Evolutionary conservation across 306 rosid genomes (phyloP), one percentile per base, ranked within the genome.

Genomic region (Trifolium pratense): DNA sequence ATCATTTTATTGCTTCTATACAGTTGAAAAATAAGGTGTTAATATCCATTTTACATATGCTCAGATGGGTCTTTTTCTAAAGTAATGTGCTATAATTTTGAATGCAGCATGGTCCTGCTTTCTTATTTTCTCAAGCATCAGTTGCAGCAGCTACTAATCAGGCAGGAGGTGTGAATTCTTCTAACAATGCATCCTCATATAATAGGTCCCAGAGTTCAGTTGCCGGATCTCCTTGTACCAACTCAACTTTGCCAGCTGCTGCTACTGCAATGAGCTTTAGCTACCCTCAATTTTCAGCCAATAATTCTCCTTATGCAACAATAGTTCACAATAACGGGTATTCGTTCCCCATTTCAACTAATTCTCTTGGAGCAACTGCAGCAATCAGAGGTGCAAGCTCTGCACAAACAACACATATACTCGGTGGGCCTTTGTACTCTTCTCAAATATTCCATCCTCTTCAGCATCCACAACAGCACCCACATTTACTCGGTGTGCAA

Each of bases 381-480:
- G 68, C 84, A 36, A 78, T 70, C 67, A 74, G 81, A 82, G 84
- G 86, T 65, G 71, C 76, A 36, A 79, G 59, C 76, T 76, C 75
- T 74, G 74, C 84, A 51, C 93, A 85, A 70, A 79, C 90, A 61
- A 21, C 87, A 53, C 87, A 84, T 70, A 45, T 86, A 42, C 70
- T 85, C 23, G 82, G 70, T 31, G 86, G 84, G 46, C 81, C 89
- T 43, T 85, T 65, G 84, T 85, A 78, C 78, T 40, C 90, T 55
- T 68, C 89, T 59, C 96, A 86, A 71, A 69, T 73, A 43, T 80
- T 79, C 76, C 90, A 85, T 75, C 82, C 88, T 40, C 66, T 85
- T 48, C 93, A 85, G 83, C 78, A 84, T 81, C 86, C 80, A 37
- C 95, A 82, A 51, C 88, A 80, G 57, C 83, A 77, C 64, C 82